Evolutionary conservation across 768 basidiomycete species (phyloP).

Genomic region (Calvatia gigantea): DNA sequence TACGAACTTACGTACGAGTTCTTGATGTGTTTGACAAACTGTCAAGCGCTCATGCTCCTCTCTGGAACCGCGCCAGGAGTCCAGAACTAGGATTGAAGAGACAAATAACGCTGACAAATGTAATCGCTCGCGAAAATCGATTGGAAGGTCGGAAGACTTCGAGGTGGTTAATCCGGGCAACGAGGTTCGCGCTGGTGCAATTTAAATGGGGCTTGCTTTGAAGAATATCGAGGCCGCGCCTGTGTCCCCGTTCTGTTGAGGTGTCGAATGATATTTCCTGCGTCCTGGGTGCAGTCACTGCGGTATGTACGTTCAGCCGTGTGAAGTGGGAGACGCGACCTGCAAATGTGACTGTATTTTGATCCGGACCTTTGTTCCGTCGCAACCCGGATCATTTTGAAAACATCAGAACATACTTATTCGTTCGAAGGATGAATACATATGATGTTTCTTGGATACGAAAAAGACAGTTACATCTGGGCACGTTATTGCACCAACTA

Average conservation of each 20-base stretch:
- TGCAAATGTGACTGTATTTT: neutral
- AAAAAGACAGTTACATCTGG: too few relatives aligned
- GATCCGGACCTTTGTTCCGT: neutral
- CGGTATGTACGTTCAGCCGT: constrained; percentile 7
- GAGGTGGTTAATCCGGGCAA: constrained; percentile 19
- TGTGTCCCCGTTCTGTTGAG: constrained; percentile 5
- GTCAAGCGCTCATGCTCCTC: too few relatives aligned
- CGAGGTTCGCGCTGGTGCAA: constrained; percentile 10
- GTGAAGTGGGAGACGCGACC: constrained; percentile 8
- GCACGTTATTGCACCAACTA: constrained; percentile 33
- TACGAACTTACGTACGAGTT: too few relatives aligned
- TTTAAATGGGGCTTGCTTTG: neutral
- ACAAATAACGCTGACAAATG: too few relatives aligned
- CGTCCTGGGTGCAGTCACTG: neutral
- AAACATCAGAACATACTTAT: neutral
- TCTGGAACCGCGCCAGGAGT: too few relatives aligned
- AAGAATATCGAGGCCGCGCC: constrained; percentile 5
- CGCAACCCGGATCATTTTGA: neutral
- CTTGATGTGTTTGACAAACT: too few relatives aligned
- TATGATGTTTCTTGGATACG: too few relatives aligned
- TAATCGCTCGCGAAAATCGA: constrained; percentile 29
- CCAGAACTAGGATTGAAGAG: too few relatives aligned
- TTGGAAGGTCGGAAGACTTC: constrained; percentile 22
- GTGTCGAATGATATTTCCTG: neutral
- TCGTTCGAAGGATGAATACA: too few relatives aligned